Evolutionary conservation across 140 eudicot genomes (phyloP).

Genomic region (Stevia rebaudiana): DNA sequence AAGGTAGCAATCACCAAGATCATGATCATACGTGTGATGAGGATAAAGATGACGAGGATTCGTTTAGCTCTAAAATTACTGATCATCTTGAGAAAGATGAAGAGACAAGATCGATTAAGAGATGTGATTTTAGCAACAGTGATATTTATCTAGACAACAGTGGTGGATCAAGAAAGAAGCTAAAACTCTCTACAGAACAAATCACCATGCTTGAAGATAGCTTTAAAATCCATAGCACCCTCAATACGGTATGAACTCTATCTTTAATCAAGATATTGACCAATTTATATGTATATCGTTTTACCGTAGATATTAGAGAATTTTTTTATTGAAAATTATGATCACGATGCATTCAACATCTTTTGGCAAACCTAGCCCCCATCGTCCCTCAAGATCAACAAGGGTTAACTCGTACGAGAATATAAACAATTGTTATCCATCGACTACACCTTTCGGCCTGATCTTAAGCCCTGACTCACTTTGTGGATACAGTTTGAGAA

Average conservation of each 20-base stretch:
- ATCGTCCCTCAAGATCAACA: too few relatives aligned
- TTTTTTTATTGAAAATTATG: too few relatives aligned
- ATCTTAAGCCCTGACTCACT: too few relatives aligned
- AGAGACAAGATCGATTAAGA: background rate
- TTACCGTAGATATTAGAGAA: too few relatives aligned
- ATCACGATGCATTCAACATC: too few relatives aligned
- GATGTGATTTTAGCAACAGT: slow-evolving; percentile 13
- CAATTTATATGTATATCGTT: too few relatives aligned
- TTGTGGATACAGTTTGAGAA: too few relatives aligned
- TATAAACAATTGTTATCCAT: too few relatives aligned
- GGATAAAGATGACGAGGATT: slow-evolving; percentile 13
- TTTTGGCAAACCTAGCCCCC: too few relatives aligned
- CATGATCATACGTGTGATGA: background rate
- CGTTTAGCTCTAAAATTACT: background rate
- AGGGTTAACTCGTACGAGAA: too few relatives aligned
- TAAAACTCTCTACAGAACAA: slow-evolving; percentile 44
- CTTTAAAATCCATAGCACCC: slow-evolving; percentile 45
- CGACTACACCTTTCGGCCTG: too few relatives aligned
- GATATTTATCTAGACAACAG: slow-evolving; percentile 2
- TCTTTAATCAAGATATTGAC: too few relatives aligned
- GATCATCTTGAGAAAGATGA: slow-evolving; percentile 11
- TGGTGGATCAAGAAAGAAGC: slow-evolving; percentile 37
- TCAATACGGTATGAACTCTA: slow-evolving; percentile 31
- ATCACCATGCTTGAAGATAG: slow-evolving; percentile 47
- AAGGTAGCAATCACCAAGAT: slow-evolving; percentile 4